Conservation (phyloP, 2,329 filamentous ascomycete species). For the Sordariomycetes sp. region DNA sequence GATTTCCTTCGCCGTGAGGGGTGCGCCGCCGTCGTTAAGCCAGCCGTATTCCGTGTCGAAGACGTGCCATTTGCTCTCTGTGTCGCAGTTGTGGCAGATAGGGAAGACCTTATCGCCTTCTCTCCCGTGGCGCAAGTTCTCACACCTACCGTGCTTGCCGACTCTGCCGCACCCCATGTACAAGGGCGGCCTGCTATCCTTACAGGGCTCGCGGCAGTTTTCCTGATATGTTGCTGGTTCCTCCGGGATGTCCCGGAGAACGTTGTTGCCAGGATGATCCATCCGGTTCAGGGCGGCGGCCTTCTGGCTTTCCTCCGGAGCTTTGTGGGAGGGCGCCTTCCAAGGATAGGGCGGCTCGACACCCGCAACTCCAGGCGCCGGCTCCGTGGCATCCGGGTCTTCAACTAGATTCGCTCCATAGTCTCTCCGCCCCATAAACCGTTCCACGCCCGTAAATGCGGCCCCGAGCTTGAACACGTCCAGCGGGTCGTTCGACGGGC, state of each 20-base stretch:
- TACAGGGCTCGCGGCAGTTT: neutral
- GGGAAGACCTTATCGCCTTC: neutral
- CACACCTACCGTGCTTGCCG: neutral
- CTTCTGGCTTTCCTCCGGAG: neutral
- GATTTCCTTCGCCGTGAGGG: conserved; percentile 13
- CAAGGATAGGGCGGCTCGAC: too few species aligned
- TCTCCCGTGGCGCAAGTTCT: conserved; percentile 1
- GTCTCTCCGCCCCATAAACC: neutral
- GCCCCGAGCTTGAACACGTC: neutral
- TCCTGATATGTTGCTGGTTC: neutral
- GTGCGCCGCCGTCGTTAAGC: neutral
- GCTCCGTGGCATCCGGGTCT: neutral
- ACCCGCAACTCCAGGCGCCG: too few species aligned
- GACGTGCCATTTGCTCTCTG: conserved; percentile 10
- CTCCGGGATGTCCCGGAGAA: conserved; percentile 9
- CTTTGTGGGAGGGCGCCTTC: too few species aligned
- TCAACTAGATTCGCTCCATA: neutral
- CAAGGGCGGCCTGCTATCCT: neutral
- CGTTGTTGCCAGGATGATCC: conserved; percentile 4
- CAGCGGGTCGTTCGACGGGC: neutral
- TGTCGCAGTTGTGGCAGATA: conserved; percentile 17
- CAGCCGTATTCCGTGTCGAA: conserved; percentile 5
- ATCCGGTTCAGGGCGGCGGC: neutral
- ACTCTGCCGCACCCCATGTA: neutral
- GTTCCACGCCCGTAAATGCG: neutral